Base-by-base conservation (phyloP, 495 filamentous ascomycete genomes). In the Talaromyces adpressus region DNA sequence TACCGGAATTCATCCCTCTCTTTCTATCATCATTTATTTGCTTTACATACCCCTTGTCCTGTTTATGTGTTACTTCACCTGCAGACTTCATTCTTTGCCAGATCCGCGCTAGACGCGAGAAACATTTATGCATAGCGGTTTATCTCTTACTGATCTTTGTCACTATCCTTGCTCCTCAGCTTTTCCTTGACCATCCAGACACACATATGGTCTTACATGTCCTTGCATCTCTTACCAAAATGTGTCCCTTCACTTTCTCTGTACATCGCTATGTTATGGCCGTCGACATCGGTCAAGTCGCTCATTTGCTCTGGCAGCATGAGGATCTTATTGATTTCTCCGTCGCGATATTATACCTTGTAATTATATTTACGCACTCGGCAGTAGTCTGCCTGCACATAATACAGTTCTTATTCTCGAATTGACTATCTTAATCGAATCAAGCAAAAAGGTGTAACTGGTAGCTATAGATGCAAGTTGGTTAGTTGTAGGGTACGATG, bases 41-140 rank as follows among this genome's bases (percentile, higher is more conserved):
- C 64, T 72, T 66, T 63, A 60, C 63, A 64, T 64, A 64, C 63
- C 63, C 34, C 45, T 27, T 59, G 36, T 25, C 18, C 27, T 56
- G 52, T 56, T 58, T 22, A 58, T 58, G 30, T 58, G 32, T 61
- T 51, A 32, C 16, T 8, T 53, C 18, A 32, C 16, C 30, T 51
- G 41, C 41, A 23, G 27, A n/a, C 47, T 32, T 18, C 59, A 34
- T n/a, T 53, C 47, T 53, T 51, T 53, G n/a, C 14, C 25, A 34
- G 25, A 25, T 51, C 59, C 45, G 60, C 60, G 60, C 60, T 62
- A 62, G 60, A 62, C 60, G 60, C 60, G 60, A 32, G 25, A 53
- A 32, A 52, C 45, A 62, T 62, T 29, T 62, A 49, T 32, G 60
- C 60, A 62, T 62, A 62, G 60, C 60, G 60, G 2, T 61, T 53